Base-by-base conservation (phyloP, 768 basidiomycete genomes). In the Ramaria rubella region DNA sequence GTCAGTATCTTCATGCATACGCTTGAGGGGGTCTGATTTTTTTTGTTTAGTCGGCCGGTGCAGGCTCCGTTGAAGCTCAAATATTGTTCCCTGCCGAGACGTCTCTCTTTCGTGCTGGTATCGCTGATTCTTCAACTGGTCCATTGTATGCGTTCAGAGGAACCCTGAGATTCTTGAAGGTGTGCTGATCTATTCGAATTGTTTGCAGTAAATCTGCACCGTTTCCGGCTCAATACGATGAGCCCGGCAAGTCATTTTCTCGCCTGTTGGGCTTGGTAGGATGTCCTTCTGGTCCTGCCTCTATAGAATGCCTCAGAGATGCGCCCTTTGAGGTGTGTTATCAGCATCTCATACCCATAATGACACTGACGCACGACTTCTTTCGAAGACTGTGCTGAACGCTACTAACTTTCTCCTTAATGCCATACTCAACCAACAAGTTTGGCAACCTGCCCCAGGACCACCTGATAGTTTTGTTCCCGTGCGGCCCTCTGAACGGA, bases 381-480 rank as follows among this genome's bases (percentile, higher is more conserved):
- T 26, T 56, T 30, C 29, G 38, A 44, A 83, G 82, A 76, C 71
- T 2, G 68, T 83, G n/a, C 40, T 79, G 58, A 72, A 73, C 52
- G 74, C 75, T 45, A 77, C 73, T 38, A 80, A 80, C 59, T 45
- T 59, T 0, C 73, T 83, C 75, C 77, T 79, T 8, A 49, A 21
- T 0, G 50, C 68, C 0, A 77, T 76, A 1, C 64, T 83, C 26
- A 82, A 83, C 51, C 17, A 57, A 0, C 82, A 84, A 59, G 67
- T 82, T 4, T 83, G 82, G 82, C 72, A 83, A 59, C 81, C 82
- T 0, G 58, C 79, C 0, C 72, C 81, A 4, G 81, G 81, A 0
- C 77, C 78, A 1, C 52, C 67, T 0, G 80, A 79, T 1, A 82
- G 79, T 62, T 70, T 82, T 50, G 64, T 77, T 19, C 64, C 77